Conservation (phyloP, 1,284 basidiomycete species). For the Cerrena zonata region DNA sequence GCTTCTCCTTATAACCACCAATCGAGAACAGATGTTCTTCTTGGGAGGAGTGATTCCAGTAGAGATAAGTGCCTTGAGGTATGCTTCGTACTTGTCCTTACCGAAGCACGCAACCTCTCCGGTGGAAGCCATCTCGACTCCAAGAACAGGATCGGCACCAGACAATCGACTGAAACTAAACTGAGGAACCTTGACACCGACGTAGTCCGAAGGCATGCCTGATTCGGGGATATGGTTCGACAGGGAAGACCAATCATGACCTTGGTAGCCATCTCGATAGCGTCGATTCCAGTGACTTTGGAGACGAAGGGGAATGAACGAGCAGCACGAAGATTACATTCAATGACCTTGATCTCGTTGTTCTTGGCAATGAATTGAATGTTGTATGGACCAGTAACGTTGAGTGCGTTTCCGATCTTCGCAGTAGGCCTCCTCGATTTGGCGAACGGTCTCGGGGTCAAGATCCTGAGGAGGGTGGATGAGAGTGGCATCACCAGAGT, state of each 20-base stretch:
- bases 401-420: constrained; percentile 96
- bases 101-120: constrained; percentile 99
- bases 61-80: constrained; percentile 93
- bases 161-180: constrained; percentile 95
- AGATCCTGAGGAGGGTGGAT: constrained; percentile 97
- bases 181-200: constrained; percentile 97
- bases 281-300: constrained; percentile 95
- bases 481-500: constrained; percentile 95
- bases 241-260: constrained; percentile 90
- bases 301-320: constrained; percentile 99
- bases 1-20: constrained; percentile 95
- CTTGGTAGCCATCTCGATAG: constrained; percentile 97
- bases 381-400: constrained; percentile 98
- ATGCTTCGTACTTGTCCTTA: constrained; percentile 95
- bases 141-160: constrained; percentile 95
- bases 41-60: constrained; percentile 92
- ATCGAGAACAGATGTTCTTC: constrained; percentile 94
- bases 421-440: constrained; percentile 94
- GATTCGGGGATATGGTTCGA: constrained; percentile 87
- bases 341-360: constrained; percentile 99
- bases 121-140: constrained; percentile 99
- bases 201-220: constrained; percentile 85
- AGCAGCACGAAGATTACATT: constrained; percentile 96
- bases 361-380: constrained; percentile 99
- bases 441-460: constrained; percentile 90